Percentiles rank a stretch among this genome's conserved stretches.
These are phyloP conservation scores for Scedosporium aurantiacum DNA, from an alignment of 2,329 filamentous ascomycete genomes.

Conservation along the genomic window DNA sequence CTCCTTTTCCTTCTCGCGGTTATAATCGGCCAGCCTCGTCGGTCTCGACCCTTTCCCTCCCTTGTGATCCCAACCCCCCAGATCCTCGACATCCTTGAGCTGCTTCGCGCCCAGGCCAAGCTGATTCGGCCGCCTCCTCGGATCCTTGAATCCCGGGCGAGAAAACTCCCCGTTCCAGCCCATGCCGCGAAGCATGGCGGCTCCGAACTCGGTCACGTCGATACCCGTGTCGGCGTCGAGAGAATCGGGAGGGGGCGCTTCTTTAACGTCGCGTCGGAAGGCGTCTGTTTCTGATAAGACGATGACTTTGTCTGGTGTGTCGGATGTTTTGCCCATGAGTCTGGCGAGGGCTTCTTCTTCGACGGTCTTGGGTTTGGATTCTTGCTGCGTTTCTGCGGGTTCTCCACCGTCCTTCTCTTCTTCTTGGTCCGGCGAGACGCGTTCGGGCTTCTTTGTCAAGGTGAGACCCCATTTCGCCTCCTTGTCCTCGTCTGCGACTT, in stretches of 20 bases:
- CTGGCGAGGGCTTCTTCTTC: conserved; percentile 54
- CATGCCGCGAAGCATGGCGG: conserved; percentile 82
- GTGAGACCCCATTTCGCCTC: conserved; percentile 44
- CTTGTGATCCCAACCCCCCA: conserved; percentile 71
- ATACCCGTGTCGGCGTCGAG: conserved; percentile 79
- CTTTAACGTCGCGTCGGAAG: conserved; percentile 57
- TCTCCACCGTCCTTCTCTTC: conserved; percentile 5
- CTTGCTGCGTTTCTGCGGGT: conserved; percentile 2
- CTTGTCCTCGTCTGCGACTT: conserved; percentile 34
- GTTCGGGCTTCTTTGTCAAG: conserved; percentile 3
- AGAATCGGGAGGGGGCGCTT: conserved; percentile 64
- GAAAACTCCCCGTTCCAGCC: conserved; percentile 71
- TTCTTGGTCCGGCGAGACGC: conserved; percentile 7
- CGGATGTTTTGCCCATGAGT: conserved; percentile 45
- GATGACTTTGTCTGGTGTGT: conserved; percentile 32
- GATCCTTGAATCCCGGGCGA: conserved; percentile 44
- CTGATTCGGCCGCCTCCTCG: conserved; percentile 64
- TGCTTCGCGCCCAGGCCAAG: conserved; percentile 85
- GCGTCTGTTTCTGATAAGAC: conserved; percentile 51
- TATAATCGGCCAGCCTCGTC: conserved; percentile 37
- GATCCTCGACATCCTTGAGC: conserved; percentile 57
- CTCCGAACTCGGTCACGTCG: conserved; percentile 90
- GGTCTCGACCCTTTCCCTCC: conserved; percentile 37
- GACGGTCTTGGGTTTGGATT: conserved; percentile 13
- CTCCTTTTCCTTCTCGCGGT: conserved; percentile 19